Percentiles rank a stretch among this genome's conserved stretches.
Conservation (phyloP, 495 filamentous ascomycete genomes). For the Articulospora tetracladia region DNA sequence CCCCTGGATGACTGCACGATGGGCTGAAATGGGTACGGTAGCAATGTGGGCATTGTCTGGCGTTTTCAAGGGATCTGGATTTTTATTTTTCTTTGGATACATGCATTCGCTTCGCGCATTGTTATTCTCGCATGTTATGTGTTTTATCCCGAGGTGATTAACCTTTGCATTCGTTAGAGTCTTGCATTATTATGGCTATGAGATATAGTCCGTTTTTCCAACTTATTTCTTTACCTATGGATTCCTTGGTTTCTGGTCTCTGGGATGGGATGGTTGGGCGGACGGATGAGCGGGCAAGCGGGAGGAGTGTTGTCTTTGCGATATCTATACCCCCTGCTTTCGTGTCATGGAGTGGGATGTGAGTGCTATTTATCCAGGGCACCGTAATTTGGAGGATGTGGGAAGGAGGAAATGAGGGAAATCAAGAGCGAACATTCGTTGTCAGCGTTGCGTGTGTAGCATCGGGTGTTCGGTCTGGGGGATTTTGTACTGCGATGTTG, state of each 20-base stretch:
- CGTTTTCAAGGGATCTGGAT: neutral
- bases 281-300: neutral
- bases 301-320: neutral
- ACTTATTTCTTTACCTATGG: neutral
- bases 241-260: neutral
- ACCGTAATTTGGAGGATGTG: neutral
- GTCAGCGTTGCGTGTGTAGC: neutral
- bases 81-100: neutral
- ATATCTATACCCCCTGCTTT: conserved; percentile 4
- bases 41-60: neutral
- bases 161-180: conserved; percentile 4
- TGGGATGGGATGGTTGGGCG: neutral
- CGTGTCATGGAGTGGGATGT: neutral
- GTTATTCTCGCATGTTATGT: neutral
- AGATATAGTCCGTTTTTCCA: neutral
- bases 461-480: too few species aligned
- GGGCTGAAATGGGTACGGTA: neutral
- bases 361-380: neutral
- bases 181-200: neutral
- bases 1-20: neutral
- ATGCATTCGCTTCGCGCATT: conserved; percentile 1
- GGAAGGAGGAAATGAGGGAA: neutral
- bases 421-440: too few species aligned
- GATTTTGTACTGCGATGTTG: too few species aligned
- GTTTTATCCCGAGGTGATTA: neutral